Base-by-base conservation (phyloP, 2,329 filamentous ascomycete species). In the Aureobasidium sp. region DNA sequence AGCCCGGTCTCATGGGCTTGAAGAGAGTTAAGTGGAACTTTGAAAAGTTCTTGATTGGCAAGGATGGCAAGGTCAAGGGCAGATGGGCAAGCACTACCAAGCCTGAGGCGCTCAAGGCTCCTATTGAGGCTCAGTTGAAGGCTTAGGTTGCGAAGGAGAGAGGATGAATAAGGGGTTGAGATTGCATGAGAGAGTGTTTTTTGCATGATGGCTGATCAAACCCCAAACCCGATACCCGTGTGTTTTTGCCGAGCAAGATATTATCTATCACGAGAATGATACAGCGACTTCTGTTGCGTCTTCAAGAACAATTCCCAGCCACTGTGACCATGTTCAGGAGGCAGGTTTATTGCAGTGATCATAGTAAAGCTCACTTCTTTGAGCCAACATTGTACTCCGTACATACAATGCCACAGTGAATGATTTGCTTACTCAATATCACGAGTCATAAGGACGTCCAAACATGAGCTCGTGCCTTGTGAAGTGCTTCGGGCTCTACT, bases 1-100 rank as follows among this genome's bases (percentile, higher is more conserved):
- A 91, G 80, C 83, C 93, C 0, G 92, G 94, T 27, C 71, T 97
- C 61, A 78, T 97, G 78, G 94, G 94, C 25, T 74, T 97, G 72
- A 93, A 95, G 86, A 78, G 87, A 65, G 82, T 99, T 70, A 97
- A 97, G 88, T 99, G 94, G 94, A 99, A 99, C 79, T 99, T 97
- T 80, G 94, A 99, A 77, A 99, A 99, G 84, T 99, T 97, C 78
- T 79, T 99, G 66, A 80, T 99, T 66, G 88, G 87, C 64, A 83
- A 85, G 65, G 91, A 97, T 75, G 94, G 94, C 30, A 83, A 88
- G 77, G 91, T 97, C 68, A 88, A 89, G 77, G 83, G 83, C 32
- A 81, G 94, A 66, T 99, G 91, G 91, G 89, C 90, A 37, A 93
- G 89, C 75, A 89, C 86, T 21, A 91, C 89, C 63, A 94, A 92